Evolutionary conservation across 805 yeast species (phyloP), one percentile per base, ranked within the genome.

Genomic region (Myxozyma geophila): DNA sequence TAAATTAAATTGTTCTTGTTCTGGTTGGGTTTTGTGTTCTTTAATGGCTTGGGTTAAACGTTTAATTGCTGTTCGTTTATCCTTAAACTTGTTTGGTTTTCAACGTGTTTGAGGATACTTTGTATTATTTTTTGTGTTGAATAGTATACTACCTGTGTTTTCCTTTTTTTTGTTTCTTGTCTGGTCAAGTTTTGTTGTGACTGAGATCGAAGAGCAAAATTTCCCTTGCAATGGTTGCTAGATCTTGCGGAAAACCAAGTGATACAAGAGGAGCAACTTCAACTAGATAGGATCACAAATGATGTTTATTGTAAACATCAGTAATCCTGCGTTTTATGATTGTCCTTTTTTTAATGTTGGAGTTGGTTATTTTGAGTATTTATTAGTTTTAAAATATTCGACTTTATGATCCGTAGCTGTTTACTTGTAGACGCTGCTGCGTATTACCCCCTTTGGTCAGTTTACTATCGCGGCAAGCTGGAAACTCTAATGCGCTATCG

Each of bases 281-380:
- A 13, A 21, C 8, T 17, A 39, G 21, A 21, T 2, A 28, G 28
- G 28, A 28, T 28, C 28, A 5, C 28, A 28, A 28, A 28, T 28
- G 28, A 28, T 28, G 28, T 28, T 28, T 28, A 5, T 3, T 28
- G 5, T 28, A 28, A 28, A 28, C 28, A 28, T 5, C 28, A 3
- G 28, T 28, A 28, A 5, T 28, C 28, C 28, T 28, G 28, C 28
- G 28, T 28, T 28, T 28, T 28, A 28, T 28, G 5, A 28, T 28
- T 28, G 28, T 28, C 28, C 28, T 28, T 28, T 28, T 28, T 28
- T 28, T 28, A 28, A 2, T n/a, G 43, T 46, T 46, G 59, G 59
- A 55, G 59, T 55, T 55, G 59, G 59, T 55, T 28, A 46, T 33
- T 46, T 43, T 35, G 56, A 39, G 21, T 48, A 39, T 40, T 44